Base-by-base conservation (phyloP, 2,329 filamentous ascomycete genomes). In the Penicillium crustosum region DNA sequence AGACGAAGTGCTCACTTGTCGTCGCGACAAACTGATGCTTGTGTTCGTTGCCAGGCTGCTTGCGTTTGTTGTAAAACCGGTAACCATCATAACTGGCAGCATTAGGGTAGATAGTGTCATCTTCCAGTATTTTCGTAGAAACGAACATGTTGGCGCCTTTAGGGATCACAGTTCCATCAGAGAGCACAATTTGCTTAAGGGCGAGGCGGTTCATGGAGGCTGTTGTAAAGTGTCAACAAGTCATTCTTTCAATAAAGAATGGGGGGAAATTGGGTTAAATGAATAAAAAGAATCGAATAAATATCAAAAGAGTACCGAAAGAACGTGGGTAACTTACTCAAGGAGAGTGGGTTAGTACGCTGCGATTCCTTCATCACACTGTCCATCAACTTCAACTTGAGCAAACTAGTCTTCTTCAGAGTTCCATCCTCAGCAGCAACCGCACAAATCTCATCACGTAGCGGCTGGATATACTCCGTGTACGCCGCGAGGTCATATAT, bases 401-500 rank as follows among this genome's bases (percentile, higher is more conserved):
- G 60, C 21, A 74, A 41, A 36, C 69, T 69, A 21, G 68, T 66
- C 62, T 73, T 74, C 47, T 67, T 69, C 55, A 68, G 52, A 9
- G 74, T 75, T 4, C 74, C 73, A 7, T 79, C 77, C 2, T 74
- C 70, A 31, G 74, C 69, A 19, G 82, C 66, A 6, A 81, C 73
- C 1, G 72, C 69, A 3, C 72, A 64, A 7, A 82, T 79, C 61
- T 87, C 84, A 21, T 82, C 75, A 2, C 84, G 79, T 1, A 86
- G 69, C 12, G 79, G 76, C 6, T 81, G 72, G 35, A 82, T 70
- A 61, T 82, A 75, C 31, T 85, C 79, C 0, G 82, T 83, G 35
- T 81, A 69, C 4, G 79, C 75, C 0, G 78, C 79, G 4, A 87
- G 67, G 55, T 82, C 80, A 64, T 82, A 84, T 48, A 87, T 76